These are phyloP conservation scores for Ceraceosorus bombacis DNA, from an alignment of 1,284 basidiomycete species.

Conservation along the genomic window DNA sequence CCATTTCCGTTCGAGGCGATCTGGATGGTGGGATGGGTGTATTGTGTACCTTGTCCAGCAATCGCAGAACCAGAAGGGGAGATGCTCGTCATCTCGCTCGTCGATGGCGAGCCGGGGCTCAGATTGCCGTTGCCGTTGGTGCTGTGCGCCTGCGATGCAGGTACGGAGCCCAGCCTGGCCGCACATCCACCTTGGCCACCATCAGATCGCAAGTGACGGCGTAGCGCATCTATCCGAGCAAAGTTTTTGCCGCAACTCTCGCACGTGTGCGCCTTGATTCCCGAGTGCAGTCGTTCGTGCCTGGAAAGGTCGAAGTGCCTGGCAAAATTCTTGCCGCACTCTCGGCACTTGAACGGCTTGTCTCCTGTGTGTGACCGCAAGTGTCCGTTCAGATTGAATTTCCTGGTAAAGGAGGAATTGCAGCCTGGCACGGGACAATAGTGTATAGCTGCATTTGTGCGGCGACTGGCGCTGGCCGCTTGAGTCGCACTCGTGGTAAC, in stretches of 20 bases:
- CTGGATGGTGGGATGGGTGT: too few species aligned
- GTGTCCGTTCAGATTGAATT: conserved; percentile 65
- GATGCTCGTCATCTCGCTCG: too few species aligned
- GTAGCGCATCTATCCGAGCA: conserved; percentile 30
- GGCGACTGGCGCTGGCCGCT: conserved; percentile 75
- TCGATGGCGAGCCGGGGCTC: too few species aligned
- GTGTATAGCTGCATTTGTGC: conserved; percentile 83
- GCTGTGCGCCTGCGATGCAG: background rate
- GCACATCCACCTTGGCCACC: conserved; percentile 16
- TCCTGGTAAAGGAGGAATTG: conserved; percentile 59
- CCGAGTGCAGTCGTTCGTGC: conserved; percentile 59
- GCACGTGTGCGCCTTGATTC: conserved; percentile 77
- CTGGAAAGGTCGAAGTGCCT: conserved; percentile 93
- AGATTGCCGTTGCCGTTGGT: background rate
- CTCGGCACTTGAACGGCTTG: conserved; percentile 82
- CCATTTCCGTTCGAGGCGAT: background rate
- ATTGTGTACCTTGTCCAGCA: too few species aligned
- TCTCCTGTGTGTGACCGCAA: conserved; percentile 93
- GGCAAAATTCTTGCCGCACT: conserved; percentile 89
- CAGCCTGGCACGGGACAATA: conserved; percentile 89
- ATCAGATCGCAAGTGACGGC: conserved; percentile 33
- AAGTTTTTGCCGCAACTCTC: conserved; percentile 53
- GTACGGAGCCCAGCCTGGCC: background rate
- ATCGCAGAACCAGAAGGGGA: too few species aligned
- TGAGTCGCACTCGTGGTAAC: conserved; percentile 93